Percentiles rank a stretch among this genome's conserved stretches.
These are phyloP conservation scores for Alternaria sp. DNA, from an alignment of 2,329 filamentous ascomycete species.

Conservation along the genomic window DNA sequence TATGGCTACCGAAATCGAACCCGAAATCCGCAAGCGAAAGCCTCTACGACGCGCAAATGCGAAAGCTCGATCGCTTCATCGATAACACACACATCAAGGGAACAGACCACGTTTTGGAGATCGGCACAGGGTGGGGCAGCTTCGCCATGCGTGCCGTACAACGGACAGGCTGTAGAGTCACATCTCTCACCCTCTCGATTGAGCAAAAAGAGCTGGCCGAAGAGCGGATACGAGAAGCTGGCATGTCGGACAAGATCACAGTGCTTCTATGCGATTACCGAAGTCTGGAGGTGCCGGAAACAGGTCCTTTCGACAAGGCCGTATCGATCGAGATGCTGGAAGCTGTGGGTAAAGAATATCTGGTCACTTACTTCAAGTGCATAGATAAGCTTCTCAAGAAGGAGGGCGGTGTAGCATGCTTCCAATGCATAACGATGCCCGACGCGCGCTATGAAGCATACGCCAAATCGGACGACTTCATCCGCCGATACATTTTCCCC, in stretches of 20 bases:
- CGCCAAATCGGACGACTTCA: conserved; percentile 73
- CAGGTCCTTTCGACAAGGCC: conserved; percentile 69
- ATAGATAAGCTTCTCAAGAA: conserved; percentile 70
- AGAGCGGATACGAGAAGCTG: conserved; percentile 66
- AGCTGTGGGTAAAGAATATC: conserved; percentile 71
- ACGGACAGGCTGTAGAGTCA: conserved; percentile 71
- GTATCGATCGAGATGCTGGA: conserved; percentile 81
- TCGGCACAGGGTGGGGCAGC: conserved; percentile 77
- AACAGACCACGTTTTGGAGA: conserved; percentile 74
- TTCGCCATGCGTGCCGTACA: conserved; percentile 74
- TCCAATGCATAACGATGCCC: conserved; percentile 81
- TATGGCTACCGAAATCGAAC: conserved; percentile 62
- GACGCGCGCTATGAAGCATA: conserved; percentile 71
- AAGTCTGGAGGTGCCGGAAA: conserved; percentile 59
- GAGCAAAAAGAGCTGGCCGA: conserved; percentile 75
- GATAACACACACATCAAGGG: conserved; percentile 67
- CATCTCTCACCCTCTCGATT: conserved; percentile 70
- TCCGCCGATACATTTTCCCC: conserved; percentile 78
- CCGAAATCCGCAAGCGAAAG: conserved; percentile 58
- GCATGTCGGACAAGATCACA: conserved; percentile 66
- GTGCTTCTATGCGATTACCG: conserved; percentile 74
- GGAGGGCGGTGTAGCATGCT: conserved; percentile 70
- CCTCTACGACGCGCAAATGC: conserved; percentile 70
- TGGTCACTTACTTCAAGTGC: conserved; percentile 71
- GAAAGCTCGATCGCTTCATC: conserved; percentile 71